phyloP scores from a whole-genome alignment of 805 yeast genomes.

The Saturnispora gosingensis region DNA sequence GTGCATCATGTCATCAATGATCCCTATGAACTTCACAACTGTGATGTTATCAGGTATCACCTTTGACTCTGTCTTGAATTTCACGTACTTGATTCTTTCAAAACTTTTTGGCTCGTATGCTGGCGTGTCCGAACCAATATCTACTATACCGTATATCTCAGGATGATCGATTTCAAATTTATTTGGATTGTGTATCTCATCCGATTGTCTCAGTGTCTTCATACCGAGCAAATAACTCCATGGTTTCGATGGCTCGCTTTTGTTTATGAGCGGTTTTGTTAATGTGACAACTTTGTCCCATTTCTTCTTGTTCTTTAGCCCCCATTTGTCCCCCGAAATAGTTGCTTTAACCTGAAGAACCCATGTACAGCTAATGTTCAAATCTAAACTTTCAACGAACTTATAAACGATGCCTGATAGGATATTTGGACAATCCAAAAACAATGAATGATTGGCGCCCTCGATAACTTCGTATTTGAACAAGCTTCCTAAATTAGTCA shows the following conservation, averaged over 20 bases:
- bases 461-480: constrained; percentile 31
- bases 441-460: constrained; percentile 56
- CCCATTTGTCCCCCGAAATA: constrained; percentile 67
- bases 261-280: constrained; percentile 33
- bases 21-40: constrained; percentile 44
- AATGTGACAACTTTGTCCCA: constrained; percentile 53
- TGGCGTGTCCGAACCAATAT: constrained; percentile 62
- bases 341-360: constrained; percentile 55
- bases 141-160: constrained; percentile 51
- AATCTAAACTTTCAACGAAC: constrained; percentile 39
- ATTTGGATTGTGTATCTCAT: constrained; percentile 49
- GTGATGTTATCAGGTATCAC: constrained; percentile 60
- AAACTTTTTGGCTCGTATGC: constrained; percentile 59
- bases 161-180: constrained; percentile 41
- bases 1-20: constrained; percentile 39
- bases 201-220: constrained; percentile 66
- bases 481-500: constrained; percentile 17
- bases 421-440: constrained; percentile 55
- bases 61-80: constrained; percentile 71
- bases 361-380: constrained; percentile 61
- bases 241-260: constrained; percentile 20
- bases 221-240: constrained; percentile 51
- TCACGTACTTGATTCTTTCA: constrained; percentile 46
- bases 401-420: constrained; percentile 52
- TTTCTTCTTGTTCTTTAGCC: constrained; percentile 63